Evolutionary conservation across 2,329 filamentous ascomycete species (phyloP).

Genomic region (Penicillium sp.): DNA sequence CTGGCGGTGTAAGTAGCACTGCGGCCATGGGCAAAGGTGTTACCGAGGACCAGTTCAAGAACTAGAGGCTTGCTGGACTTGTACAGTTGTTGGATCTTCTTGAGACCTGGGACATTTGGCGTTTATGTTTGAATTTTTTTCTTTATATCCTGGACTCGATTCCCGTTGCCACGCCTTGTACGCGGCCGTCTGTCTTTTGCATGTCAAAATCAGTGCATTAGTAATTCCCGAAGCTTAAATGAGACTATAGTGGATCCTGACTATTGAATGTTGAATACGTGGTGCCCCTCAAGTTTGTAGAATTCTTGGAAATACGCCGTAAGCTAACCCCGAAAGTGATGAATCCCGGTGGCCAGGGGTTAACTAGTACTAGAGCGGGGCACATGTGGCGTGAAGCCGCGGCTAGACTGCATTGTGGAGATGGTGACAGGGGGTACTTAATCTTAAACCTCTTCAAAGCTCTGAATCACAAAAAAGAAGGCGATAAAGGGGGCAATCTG

Average conservation of each 20-base stretch:
- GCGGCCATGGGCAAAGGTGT: slow-evolving; percentile 97
- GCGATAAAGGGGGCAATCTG: too few relatives aligned
- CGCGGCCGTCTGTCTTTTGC: slow-evolving; percentile 5
- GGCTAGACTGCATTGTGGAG: slow-evolving; percentile 5
- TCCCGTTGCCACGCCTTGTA: slow-evolving; percentile 9
- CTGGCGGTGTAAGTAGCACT: slow-evolving; percentile 85
- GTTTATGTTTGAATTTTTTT: neutral
- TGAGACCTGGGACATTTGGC: neutral
- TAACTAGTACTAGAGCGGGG: neutral
- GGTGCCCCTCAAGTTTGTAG: too few relatives aligned
- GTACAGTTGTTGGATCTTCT: slow-evolving; percentile 10
- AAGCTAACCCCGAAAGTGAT: neutral
- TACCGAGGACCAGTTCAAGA: slow-evolving; percentile 93
- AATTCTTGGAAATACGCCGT: neutral
- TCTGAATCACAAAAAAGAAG: neutral
- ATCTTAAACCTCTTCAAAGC: neutral
- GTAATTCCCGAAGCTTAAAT: neutral
- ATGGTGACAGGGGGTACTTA: neutral
- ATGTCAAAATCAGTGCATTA: slow-evolving; percentile 14
- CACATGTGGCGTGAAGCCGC: slow-evolving; percentile 16
- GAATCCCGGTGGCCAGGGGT: neutral
- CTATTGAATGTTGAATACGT: neutral
- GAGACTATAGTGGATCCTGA: neutral
- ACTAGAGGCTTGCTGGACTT: neutral
- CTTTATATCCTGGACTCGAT: slow-evolving; percentile 15